Conservation (phyloP, 2,329 filamentous ascomycete species). For the Venturia asperata region DNA sequence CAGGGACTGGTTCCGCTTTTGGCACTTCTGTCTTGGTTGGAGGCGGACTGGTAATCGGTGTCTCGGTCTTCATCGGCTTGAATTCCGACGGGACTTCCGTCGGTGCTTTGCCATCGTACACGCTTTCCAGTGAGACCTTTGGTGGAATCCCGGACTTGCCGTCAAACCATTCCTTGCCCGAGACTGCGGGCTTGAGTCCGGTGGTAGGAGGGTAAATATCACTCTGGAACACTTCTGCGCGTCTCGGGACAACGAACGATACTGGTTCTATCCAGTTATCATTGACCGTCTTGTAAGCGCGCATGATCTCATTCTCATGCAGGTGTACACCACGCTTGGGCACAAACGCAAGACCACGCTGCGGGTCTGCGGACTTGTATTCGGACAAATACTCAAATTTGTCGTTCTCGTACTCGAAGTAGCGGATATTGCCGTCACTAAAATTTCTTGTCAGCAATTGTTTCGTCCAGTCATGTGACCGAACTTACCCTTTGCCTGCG, state of each 20-base stretch:
- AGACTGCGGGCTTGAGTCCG: conserved; percentile 73
- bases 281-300: conserved; percentile 95
- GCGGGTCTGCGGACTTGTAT: conserved; percentile 93
- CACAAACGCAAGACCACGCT: conserved; percentile 88
- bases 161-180: conserved; percentile 72
- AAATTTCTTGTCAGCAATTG: not conserved
- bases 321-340: conserved; percentile 92
- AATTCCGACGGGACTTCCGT: conserved; percentile 65
- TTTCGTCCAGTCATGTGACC: not conserved
- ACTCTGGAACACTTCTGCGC: conserved; percentile 90
- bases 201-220: conserved; percentile 89
- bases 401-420: conserved; percentile 97
- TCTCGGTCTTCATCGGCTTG: conserved; percentile 46
- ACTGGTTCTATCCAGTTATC: conserved; percentile 92
- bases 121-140: conserved; percentile 87
- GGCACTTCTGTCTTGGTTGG: conserved; percentile 49
- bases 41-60: conserved; percentile 31
- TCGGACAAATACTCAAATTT: conserved; percentile 97
- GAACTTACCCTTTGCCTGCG: conserved; percentile 83
- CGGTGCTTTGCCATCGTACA: conserved; percentile 78
- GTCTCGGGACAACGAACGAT: conserved; percentile 91
- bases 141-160: conserved; percentile 79
- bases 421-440: conserved; percentile 96
- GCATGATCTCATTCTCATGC: conserved; percentile 93
- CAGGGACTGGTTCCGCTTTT: conserved; percentile 44